These are phyloP conservation scores for Juncus inflexus DNA, from an alignment of 176 grass and related monocot genomes.

Conservation along the genomic window DNA sequence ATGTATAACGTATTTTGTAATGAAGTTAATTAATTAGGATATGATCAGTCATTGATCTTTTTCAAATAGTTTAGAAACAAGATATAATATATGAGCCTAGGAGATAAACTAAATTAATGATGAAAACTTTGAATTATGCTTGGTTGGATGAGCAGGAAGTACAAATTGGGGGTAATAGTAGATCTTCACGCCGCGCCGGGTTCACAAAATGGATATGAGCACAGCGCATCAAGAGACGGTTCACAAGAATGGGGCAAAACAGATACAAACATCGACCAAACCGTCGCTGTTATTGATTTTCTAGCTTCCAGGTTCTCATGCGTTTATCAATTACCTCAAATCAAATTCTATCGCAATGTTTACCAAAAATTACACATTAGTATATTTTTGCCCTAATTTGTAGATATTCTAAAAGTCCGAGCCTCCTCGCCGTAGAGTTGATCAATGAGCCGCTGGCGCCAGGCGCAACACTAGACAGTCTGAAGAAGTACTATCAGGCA, in stretches of 20 bases:
- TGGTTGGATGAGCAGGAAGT: slow-evolving; percentile 29
- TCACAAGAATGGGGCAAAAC: slow-evolving; percentile 37
- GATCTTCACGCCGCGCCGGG: slow-evolving; percentile 51
- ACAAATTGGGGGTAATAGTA: slow-evolving; percentile 47
- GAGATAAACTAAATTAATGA: slow-evolving; percentile 3
- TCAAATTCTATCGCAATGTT: neutral
- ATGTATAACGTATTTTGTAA: no score
- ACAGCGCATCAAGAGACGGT: slow-evolving; percentile 46
- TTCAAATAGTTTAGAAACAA: no score
- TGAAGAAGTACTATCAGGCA: slow-evolving; percentile 54
- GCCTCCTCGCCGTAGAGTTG: slow-evolving; percentile 59
- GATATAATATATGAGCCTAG: neutral
- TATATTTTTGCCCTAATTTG: neutral
- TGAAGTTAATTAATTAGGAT: no score
- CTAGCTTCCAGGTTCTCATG: slow-evolving; percentile 29
- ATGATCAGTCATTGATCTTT: no score
- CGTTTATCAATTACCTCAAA: no score
- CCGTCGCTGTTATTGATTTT: slow-evolving; percentile 34
- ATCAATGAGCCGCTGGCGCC: slow-evolving; percentile 59
- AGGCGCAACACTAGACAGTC: slow-evolving; percentile 25
- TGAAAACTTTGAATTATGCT: neutral
- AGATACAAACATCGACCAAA: slow-evolving; percentile 36
- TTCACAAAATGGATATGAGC: slow-evolving; percentile 40
- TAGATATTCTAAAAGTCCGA: slow-evolving; percentile 41
- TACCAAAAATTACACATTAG: no score